Conservation (phyloP, 108 stramenopile species). For the Skeletonema potamos region DNA sequence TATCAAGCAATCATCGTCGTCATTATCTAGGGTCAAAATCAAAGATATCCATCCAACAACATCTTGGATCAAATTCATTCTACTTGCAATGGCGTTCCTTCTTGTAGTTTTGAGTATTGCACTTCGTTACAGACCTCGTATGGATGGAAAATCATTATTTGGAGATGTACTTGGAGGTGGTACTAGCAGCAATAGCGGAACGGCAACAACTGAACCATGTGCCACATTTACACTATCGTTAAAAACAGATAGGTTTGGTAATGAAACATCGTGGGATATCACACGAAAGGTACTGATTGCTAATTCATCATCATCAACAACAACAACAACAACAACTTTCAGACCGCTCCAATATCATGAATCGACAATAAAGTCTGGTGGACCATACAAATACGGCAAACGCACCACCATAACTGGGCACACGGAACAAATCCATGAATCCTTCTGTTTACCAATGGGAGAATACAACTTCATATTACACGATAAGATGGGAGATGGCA, state of each 20-base stretch:
- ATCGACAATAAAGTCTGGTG: neutral
- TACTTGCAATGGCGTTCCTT: neutral
- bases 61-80: neutral
- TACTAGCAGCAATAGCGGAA: neutral
- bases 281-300: neutral
- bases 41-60: neutral
- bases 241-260: neutral
- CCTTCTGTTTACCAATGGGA: neutral
- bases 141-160: neutral
- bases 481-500: neutral
- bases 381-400: neutral
- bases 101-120: neutral
- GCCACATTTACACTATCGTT: neutral
- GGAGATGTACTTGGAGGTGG: neutral
- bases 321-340: too few species aligned
- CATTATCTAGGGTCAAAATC: neutral
- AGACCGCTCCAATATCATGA: neutral
- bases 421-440: neutral
- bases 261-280: conserved; percentile 1
- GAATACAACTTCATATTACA: conserved; percentile 1
- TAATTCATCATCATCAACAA: neutral
- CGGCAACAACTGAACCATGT: neutral
- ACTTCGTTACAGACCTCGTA: neutral
- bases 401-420: neutral
- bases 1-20: too few species aligned